Evolutionary conservation across 164 flowering plant genomes (phyloP).

Genomic region (Hamamelis virginiana): DNA sequence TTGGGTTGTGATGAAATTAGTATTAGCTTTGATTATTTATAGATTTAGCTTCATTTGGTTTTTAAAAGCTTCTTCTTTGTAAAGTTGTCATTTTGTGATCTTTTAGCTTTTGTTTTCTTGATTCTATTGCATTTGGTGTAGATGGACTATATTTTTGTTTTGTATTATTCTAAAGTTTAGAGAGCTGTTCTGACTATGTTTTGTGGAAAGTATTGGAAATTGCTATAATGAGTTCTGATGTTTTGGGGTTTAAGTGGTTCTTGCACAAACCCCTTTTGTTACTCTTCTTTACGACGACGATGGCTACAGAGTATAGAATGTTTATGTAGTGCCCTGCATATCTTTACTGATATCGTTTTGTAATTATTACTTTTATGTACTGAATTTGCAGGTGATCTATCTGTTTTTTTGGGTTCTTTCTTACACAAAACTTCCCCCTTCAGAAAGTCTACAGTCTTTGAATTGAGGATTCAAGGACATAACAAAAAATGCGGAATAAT

Average conservation of each 20-base stretch:
- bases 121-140: neutral
- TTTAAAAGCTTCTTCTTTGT: too few species aligned
- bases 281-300: neutral
- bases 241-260: neutral
- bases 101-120: neutral
- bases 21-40: neutral
- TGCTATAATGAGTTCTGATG: neutral
- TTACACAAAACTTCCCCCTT: neutral
- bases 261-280: too few species aligned
- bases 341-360: neutral
- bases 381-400: slow-evolving; percentile 1
- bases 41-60: neutral
- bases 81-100: neutral
- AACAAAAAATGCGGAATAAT: slow-evolving; percentile 40
- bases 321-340: neutral
- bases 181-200: neutral
- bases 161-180: neutral
- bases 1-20: neutral
- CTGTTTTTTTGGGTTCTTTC: neutral
- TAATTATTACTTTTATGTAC: neutral
- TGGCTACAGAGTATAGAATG: neutral
- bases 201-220: neutral
- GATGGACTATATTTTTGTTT: neutral
- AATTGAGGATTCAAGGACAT: neutral
- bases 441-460: neutral